These are phyloP conservation scores for Schizothecium vesticola DNA, from an alignment of 495 filamentous ascomycete genomes.

Conservation along the genomic window DNA sequence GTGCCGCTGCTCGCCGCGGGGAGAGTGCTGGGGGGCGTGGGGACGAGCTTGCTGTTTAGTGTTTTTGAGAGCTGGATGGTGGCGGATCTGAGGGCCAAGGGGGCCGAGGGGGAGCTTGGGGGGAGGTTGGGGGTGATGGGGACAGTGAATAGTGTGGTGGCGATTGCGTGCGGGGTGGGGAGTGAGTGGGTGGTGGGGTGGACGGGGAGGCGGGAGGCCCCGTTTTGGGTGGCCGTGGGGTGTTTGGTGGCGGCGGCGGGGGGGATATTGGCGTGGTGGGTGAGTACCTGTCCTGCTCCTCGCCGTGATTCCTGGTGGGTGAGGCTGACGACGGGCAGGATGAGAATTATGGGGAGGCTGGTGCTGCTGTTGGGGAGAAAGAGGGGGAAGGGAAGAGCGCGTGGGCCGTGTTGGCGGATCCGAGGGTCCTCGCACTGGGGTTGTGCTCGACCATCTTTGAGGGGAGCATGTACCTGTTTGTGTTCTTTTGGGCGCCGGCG, in stretches of 20 bases:
- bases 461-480: slow-evolving; percentile 55
- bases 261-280: slow-evolving; percentile 44
- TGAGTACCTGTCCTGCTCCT: slow-evolving; percentile 22
- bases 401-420: slow-evolving; percentile 25
- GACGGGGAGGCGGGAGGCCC: slow-evolving; percentile 45
- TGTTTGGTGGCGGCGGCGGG: slow-evolving; percentile 37
- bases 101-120: slow-evolving; percentile 32
- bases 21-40: slow-evolving; percentile 48
- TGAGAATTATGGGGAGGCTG: slow-evolving; percentile 43
- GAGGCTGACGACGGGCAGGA: slow-evolving; percentile 24
- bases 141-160: slow-evolving; percentile 47
- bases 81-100: slow-evolving; percentile 41
- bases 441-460: slow-evolving; percentile 51
- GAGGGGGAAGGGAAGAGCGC: slow-evolving; percentile 15
- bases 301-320: background rate
- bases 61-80: slow-evolving; percentile 59
- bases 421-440: slow-evolving; percentile 40
- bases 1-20: slow-evolving; percentile 41
- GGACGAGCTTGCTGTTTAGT: slow-evolving; percentile 49
- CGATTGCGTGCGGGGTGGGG: slow-evolving; percentile 47
- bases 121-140: slow-evolving; percentile 47
- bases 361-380: slow-evolving; percentile 9
- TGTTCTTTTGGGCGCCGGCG: slow-evolving; percentile 53
- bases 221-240: slow-evolving; percentile 41
- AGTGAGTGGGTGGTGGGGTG: slow-evolving; percentile 46